Evolutionary conservation across 768 basidiomycete species (phyloP).

Genomic region (Chlorophyllum brunneum): DNA sequence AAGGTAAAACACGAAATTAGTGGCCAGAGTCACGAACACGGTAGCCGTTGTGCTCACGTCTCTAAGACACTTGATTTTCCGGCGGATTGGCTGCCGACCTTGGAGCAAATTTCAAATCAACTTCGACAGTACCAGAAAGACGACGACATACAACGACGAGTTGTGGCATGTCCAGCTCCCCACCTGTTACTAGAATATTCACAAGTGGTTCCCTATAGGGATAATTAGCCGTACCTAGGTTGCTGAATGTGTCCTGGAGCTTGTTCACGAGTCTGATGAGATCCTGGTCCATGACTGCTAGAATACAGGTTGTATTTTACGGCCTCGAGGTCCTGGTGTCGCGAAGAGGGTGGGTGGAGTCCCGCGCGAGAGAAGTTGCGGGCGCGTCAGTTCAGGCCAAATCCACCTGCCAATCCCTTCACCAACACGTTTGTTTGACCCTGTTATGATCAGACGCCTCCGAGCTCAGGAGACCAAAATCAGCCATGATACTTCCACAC

Average conservation of each 20-base stretch:
- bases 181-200: conserved; percentile 43
- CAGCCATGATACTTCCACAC: background rate
- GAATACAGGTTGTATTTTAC: background rate
- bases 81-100: conserved; percentile 96
- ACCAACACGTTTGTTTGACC: conserved; percentile 6
- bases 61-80: conserved; percentile 97
- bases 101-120: conserved; percentile 13
- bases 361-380: conserved; percentile 4
- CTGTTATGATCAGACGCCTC: conserved; percentile 3
- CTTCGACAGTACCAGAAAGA: background rate
- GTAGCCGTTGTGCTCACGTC: conserved; percentile 57
- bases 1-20: background rate
- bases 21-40: background rate
- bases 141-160: conserved; percentile 70
- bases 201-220: conserved; percentile 11
- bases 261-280: conserved; percentile 93
- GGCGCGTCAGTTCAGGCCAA: conserved; percentile 2
- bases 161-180: conserved; percentile 92
- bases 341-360: conserved; percentile 5
- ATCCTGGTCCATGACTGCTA: conserved; percentile 79
- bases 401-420: background rate
- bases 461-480: background rate
- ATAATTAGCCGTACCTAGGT: conserved; percentile 59
- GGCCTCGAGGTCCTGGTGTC: background rate
- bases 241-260: conserved; percentile 90